Evolutionary conservation across 768 basidiomycete genomes (phyloP), one percentile per base, ranked within the genome.

Genomic region (Cystofilobasidium ferigula): DNA sequence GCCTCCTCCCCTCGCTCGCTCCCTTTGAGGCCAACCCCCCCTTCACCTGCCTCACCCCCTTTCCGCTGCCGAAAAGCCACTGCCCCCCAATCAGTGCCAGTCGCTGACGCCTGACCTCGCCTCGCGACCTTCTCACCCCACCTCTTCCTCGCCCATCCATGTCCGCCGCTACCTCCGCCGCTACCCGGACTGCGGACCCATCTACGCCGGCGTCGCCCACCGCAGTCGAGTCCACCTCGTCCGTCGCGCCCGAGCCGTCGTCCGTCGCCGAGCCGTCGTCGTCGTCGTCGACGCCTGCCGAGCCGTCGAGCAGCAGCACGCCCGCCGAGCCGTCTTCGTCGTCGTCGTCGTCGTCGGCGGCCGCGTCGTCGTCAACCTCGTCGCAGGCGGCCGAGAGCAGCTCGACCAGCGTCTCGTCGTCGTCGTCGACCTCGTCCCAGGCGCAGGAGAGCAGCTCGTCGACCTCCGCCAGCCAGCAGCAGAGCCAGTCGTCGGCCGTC

Each of bases 251-350:
- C 18, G 28, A 18, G 30, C 30, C 63, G 6, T 12, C 22, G 32
- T 7, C 38, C 35, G 34, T 0, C 18, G 51, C 18, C 28, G 30
- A 56, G 30, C 13, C 47, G 48, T 66, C 58, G 26, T 24, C 64
- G 5, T 16, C 63, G 16, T 36, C 58, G 28, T 30, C 59, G 12
- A 26, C 59, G 3, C 7, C 63, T 40, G 1, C 24, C 47, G 13
- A 32, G 18, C 14, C 58, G 43, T 62, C 66, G 0, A n/a, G n/a
- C n/a, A n/a, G n/a, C n/a, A n/a, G n/a, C n/a, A 26, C 66, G 20
- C 32, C 53, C 22, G 38, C 32, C 53, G n/a, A 14, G 16, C 1
- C 32, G 3, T 51, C 57, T 26, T 35, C 58, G 6, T 36, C 61
- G 16, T 35, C 60, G 24, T 8, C 45, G 30, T 12, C 40, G n/a